These are phyloP conservation scores for Pelagomonas calceolata DNA, from an alignment of 108 stramenopile genomes.

Conservation along the genomic window DNA sequence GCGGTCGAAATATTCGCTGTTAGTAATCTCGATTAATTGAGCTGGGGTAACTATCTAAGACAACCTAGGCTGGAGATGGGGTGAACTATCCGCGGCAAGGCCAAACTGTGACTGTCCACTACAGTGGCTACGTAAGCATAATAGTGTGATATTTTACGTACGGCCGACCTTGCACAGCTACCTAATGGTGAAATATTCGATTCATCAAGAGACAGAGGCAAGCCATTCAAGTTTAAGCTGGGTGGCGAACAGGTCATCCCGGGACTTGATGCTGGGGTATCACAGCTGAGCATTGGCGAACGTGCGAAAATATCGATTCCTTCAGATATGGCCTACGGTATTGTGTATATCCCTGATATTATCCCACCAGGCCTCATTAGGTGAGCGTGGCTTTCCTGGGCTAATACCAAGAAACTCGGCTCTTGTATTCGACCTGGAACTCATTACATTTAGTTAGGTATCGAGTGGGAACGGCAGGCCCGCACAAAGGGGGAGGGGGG, in stretches of 20 bases:
- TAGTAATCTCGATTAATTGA: too few species aligned
- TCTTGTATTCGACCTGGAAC: constrained; percentile 38
- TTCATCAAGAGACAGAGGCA: constrained; percentile 15
- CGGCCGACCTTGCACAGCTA: constrained; percentile 34
- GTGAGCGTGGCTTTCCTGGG: constrained; percentile 25
- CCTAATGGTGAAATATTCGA: not conserved
- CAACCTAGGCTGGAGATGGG: constrained; percentile 42
- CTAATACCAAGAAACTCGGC: constrained; percentile 31
- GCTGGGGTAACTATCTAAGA: not conserved
- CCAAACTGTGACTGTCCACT: constrained; percentile 51
- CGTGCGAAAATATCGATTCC: constrained; percentile 39
- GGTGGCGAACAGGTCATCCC: constrained; percentile 51
- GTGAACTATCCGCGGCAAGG: constrained; percentile 49
- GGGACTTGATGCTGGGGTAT: constrained; percentile 48
- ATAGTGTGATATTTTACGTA: constrained; percentile 3
- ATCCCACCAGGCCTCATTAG: constrained; percentile 18
- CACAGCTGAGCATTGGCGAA: constrained; percentile 52
- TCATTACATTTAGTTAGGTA: constrained; percentile 36
- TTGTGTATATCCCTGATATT: constrained; percentile 20
- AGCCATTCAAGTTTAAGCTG: constrained; percentile 56
- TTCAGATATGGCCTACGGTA: constrained; percentile 33
- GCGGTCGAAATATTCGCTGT: constrained; percentile 16
- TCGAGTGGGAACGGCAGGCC: too few species aligned
- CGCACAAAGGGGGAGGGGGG: too few species aligned
- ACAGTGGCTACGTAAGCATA: constrained; percentile 46